These are phyloP conservation scores for Pestalotiopsis sp. DNA, from an alignment of 2,329 filamentous ascomycete species.

Conservation along the genomic window DNA sequence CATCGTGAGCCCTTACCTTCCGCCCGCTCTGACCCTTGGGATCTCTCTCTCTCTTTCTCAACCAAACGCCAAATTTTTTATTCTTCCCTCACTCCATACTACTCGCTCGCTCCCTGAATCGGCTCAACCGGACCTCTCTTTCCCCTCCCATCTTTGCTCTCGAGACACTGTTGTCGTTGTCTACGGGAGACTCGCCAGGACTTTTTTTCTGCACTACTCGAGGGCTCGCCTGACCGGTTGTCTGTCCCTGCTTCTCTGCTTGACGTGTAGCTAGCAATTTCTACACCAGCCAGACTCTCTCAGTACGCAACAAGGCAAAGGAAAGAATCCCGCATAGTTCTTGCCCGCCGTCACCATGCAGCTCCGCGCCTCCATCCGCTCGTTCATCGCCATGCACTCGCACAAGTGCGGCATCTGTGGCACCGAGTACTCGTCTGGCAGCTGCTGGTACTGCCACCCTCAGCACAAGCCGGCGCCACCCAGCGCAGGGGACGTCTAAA, in stretches of 20 bases:
- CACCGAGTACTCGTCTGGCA: constrained; percentile 36
- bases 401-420: constrained; percentile 37
- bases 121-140: background rate
- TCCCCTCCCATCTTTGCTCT: background rate
- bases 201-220: background rate
- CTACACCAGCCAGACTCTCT: background rate
- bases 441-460: constrained; percentile 40
- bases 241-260: background rate
- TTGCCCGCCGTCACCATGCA: background rate
- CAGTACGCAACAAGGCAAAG: background rate
- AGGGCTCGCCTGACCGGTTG: background rate
- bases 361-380: background rate
- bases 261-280: background rate
- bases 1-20: constrained; percentile 9
- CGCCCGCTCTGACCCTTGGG: background rate
- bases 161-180: background rate
- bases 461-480: constrained; percentile 28
- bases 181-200: background rate
- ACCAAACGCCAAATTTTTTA: background rate
- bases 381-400: constrained; percentile 31
- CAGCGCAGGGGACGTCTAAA: background rate
- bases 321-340: background rate
- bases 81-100: background rate
- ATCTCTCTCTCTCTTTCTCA: background rate
- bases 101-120: background rate